phyloP scores from a whole-genome alignment of 1,284 basidiomycete species.

The Cutaneotrichosporon sp. region DNA sequence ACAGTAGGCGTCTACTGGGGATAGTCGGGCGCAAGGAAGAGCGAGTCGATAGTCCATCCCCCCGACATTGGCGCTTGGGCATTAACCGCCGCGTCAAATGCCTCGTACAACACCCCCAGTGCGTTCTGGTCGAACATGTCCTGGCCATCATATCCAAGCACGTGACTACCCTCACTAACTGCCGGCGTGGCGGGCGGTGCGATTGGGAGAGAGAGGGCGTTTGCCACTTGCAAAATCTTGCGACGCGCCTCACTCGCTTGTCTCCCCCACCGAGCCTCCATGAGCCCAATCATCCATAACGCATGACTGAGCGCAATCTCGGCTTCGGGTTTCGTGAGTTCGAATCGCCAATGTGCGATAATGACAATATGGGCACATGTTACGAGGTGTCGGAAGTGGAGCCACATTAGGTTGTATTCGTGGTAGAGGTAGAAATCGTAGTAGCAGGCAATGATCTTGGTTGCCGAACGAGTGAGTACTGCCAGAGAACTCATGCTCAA shows the following conservation, averaged over 20 bases:
- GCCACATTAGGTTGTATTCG: conserved; percentile 25
- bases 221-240: conserved; percentile 19
- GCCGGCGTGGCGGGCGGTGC: conserved; percentile 1
- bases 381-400: conserved; percentile 25
- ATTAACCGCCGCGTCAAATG: conserved; percentile 15
- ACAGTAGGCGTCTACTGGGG: neutral
- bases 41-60: conserved; percentile 18
- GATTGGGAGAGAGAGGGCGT: conserved; percentile 15
- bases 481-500: conserved; percentile 23
- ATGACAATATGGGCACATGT: conserved; percentile 30
- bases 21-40: conserved; percentile 17
- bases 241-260: conserved; percentile 13
- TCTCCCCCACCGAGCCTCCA: conserved; percentile 22
- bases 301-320: conserved; percentile 22
- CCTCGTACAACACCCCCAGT: conserved; percentile 20
- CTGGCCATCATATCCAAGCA: neutral
- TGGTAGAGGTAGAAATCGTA: conserved; percentile 2
- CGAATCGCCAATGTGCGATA: conserved; percentile 26
- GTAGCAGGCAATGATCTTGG: conserved; percentile 22
- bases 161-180: neutral
- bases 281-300: conserved; percentile 23
- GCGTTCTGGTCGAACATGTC: conserved; percentile 10
- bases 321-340: conserved; percentile 26
- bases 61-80: conserved; percentile 6
- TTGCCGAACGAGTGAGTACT: conserved; percentile 27